These are phyloP conservation scores for Westerdykella sp. DNA, from an alignment of 2,329 filamentous ascomycete species.

Conservation along the genomic window DNA sequence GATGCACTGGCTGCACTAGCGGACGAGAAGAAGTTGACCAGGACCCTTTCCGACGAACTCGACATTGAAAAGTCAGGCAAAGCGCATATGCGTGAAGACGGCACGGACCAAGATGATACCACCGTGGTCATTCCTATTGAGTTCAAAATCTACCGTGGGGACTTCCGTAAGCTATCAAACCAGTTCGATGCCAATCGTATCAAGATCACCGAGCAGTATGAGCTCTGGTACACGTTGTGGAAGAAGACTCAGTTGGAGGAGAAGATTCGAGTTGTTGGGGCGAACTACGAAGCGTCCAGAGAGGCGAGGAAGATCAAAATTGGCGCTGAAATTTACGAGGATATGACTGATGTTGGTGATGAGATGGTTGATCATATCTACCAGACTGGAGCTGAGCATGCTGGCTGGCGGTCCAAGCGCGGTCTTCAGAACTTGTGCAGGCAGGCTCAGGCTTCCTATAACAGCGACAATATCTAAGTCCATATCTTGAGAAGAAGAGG, in stretches of 20 bases:
- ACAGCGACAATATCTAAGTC: too few species aligned
- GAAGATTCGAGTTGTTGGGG: slow-evolving; percentile 1
- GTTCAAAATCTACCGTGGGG: slow-evolving; percentile 7
- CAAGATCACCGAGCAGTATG: slow-evolving; percentile 2
- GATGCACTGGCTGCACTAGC: slow-evolving; percentile 8
- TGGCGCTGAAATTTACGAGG: slow-evolving; percentile 5
- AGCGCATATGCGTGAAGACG: slow-evolving; percentile 11
- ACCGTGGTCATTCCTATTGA: slow-evolving; percentile 10
- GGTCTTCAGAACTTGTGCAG: slow-evolving; percentile 8
- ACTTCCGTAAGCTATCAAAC: slow-evolving; percentile 5
- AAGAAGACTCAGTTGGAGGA: slow-evolving; percentile 3
- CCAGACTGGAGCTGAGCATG: slow-evolving; percentile 12
- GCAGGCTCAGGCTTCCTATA: not conserved
- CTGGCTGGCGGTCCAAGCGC: slow-evolving; percentile 9
- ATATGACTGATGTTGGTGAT: slow-evolving; percentile 5
- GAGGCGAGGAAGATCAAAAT: slow-evolving; percentile 3
- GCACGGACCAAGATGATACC: slow-evolving; percentile 4
- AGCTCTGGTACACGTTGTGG: slow-evolving; percentile 11
- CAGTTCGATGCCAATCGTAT: slow-evolving; percentile 8
- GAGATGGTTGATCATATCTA: slow-evolving; percentile 1
- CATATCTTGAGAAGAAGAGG: too few species aligned
- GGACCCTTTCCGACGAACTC: slow-evolving; percentile 9
- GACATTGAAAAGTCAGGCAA: slow-evolving; percentile 9
- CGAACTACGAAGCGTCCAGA: slow-evolving; percentile 1
- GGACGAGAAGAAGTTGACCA: slow-evolving; percentile 9